Base-by-base conservation (phyloP, 768 basidiomycete species). In the Phaeotremella skinneri region DNA sequence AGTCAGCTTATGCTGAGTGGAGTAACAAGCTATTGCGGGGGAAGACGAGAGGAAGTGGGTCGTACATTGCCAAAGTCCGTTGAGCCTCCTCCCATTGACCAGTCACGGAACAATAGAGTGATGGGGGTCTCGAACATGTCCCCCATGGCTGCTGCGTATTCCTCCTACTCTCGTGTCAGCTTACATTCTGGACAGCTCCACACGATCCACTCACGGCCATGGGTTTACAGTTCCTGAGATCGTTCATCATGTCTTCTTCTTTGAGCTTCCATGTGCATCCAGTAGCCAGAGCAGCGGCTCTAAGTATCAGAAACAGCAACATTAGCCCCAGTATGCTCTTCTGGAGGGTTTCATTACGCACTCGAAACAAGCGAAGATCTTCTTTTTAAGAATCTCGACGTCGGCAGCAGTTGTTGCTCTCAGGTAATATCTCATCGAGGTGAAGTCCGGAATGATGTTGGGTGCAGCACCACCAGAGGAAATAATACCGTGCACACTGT, bases 391-490 rank as follows among this genome's bases (percentile, higher is more conserved):
- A 16, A 80, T 81, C 52, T 84, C 69, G 47, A 85, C 81, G 63
- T 88, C 87, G 7, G 81, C 81, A 29, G 82, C 81, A 0, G 83
- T 83, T 2, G 87, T 86, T 0, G 87, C 87, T 21, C 90, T 86
- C 3, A 90, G 83, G 63, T 84, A 85, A 79, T 85, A 91, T 4
- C 85, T 86, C 78, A 89, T 84, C 63, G 63, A 62, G 1, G 88
- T 81, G 68, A 89, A 85, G 70, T 90, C 89, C 0, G 90, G 90
- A 49, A 75, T 72, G 49, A 92, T 84, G 71, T 91, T 91, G 2
- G 85, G 79, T 13, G 82, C 77, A 82, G 87, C 85, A 63, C 87
- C 79, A 31, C 82, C 82, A 30, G 88, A 88, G 63, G 84, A 79
- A 30, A 92, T 81, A 49, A 89, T 80, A 2, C 91, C 89, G 68